A percentile compares a stretch with the other conserved stretches of the same genome.
Conservation (phyloP, 2,329 filamentous ascomycete genomes). For the Diaporthe nobilis region DNA sequence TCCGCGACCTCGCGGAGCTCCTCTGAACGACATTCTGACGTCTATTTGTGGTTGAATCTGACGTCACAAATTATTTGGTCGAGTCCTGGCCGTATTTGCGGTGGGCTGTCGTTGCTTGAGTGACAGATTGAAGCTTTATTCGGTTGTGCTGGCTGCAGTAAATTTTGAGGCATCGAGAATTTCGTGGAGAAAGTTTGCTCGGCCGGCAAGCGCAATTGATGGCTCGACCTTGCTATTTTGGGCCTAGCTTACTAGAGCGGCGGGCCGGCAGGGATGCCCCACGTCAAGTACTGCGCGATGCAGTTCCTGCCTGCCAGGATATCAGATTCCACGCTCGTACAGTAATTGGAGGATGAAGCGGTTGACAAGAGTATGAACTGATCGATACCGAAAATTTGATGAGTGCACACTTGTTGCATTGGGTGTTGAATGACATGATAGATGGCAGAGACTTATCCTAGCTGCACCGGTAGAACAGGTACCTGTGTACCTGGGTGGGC, state of each 20-base stretch:
- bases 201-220: slow-evolving; percentile 39
- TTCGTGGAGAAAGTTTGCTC: slow-evolving; percentile 41
- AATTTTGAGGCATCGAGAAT: slow-evolving; percentile 37
- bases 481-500: not conserved
- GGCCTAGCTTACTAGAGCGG: not conserved
- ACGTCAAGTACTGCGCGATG: slow-evolving; percentile 14
- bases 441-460: accelerated
- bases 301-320: slow-evolving; percentile 1
- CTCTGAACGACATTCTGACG: slow-evolving; percentile 73
- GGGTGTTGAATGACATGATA: not conserved
- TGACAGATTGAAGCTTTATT: slow-evolving; percentile 19
- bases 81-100: slow-evolving; percentile 24
- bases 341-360: not conserved
- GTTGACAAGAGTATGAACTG: not conserved
- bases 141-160: slow-evolving; percentile 2
- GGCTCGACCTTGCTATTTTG: slow-evolving; percentile 29
- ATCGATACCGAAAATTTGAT: too few species aligned
- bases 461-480: not conserved
- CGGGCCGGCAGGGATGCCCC: slow-evolving; percentile 33
- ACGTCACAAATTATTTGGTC: slow-evolving; percentile 28
- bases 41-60: slow-evolving; percentile 48
- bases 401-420: not conserved
- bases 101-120: slow-evolving; percentile 31
- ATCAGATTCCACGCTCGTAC: not conserved
- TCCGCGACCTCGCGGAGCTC: slow-evolving; percentile 61